Evolutionary conservation across 2,329 filamentous ascomycete genomes (phyloP).

Genomic region (Phialophora tarda): DNA sequence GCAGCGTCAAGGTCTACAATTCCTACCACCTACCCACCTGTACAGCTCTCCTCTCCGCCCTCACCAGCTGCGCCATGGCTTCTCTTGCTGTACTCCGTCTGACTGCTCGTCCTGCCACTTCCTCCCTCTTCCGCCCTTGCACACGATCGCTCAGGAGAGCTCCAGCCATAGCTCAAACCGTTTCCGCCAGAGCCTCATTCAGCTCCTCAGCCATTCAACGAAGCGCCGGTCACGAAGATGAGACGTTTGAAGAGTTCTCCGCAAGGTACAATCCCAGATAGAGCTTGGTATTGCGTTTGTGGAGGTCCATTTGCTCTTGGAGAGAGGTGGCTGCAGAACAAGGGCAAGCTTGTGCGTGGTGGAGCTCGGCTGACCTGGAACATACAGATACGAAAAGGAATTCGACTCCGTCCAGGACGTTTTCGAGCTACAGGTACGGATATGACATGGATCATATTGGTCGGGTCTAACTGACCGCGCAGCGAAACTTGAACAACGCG

Average conservation of each 20-base stretch:
- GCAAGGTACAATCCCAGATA: constrained; percentile 71
- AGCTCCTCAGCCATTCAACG: constrained; percentile 61
- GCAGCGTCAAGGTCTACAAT: constrained; percentile 16
- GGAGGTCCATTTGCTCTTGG: background rate
- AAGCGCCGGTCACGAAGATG: constrained; percentile 75
- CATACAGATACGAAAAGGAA: constrained; percentile 93
- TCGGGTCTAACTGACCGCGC: constrained; percentile 33
- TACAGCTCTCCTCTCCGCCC: constrained; percentile 7
- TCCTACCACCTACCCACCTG: constrained; percentile 21
- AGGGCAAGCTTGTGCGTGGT: background rate
- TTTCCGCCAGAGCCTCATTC: constrained; percentile 43
- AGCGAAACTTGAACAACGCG: constrained; percentile 98
- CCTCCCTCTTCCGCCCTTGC: constrained; percentile 37
- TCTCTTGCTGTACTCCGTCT: constrained; percentile 72
- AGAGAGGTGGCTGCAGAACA: background rate
- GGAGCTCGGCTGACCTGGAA: constrained; percentile 45
- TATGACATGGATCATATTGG: background rate
- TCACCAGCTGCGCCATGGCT: constrained; percentile 60
- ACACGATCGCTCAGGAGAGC: constrained; percentile 37
- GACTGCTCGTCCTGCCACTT: constrained; percentile 67
- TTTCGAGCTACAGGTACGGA: constrained; percentile 94
- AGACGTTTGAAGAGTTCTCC: constrained; percentile 99
- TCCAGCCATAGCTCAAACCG: constrained; percentile 35
- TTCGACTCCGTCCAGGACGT: constrained; percentile 97
- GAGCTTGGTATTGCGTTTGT: constrained; percentile 6